Base-by-base conservation (phyloP, 78 protist genomes). In the Speleostelium caveatum region DNA sequence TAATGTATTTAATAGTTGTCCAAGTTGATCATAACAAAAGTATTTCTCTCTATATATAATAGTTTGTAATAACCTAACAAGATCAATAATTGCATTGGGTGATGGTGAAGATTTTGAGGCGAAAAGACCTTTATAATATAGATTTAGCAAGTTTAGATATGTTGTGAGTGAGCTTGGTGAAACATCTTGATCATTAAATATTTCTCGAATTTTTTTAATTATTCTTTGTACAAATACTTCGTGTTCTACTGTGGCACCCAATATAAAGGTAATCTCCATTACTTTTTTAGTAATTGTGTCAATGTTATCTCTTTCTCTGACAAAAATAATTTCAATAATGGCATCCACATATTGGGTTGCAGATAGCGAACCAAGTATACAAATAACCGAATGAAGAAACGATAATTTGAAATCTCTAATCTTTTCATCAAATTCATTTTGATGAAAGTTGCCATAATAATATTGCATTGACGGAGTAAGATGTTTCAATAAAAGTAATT, bases 261-360 rank as follows among this genome's bases (percentile, higher is more conserved):
- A 16, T 7, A 39, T 36, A 12, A 24, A 67, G 14, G 41, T 41
- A 10, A 67, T 67, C 26, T 67, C 74, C 24, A 26, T 67, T 0
- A 17, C 41, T 41, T 67, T 67, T 42, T 67, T 67, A 22, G 35
- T 42, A 24, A 67, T 67, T 67, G 3, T 36, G 24, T 67, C 59
- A 41, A 14, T 39, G 38, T 67, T 69, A 59, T 69, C 90, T 30
- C 21, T 61, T 28, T 60, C 59, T 32, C 42, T 51, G 2, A 69
- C 79, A 2, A 49, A 32, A 0, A 83, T 24, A 8, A 83, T 69
- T 59, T 83, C 62, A 6, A 69, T 36, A 16, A 83, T 83, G 0
- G 90, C 90, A 58, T 83, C 90, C 10, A 83, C 59, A 72, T 38
- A 83, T 26, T 61, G 51, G 17, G 45, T 55, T 14, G 60, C n/a